Base-by-base conservation (phyloP, 176 grass and related monocot genomes). In the Oryza meridionalis region DNA sequence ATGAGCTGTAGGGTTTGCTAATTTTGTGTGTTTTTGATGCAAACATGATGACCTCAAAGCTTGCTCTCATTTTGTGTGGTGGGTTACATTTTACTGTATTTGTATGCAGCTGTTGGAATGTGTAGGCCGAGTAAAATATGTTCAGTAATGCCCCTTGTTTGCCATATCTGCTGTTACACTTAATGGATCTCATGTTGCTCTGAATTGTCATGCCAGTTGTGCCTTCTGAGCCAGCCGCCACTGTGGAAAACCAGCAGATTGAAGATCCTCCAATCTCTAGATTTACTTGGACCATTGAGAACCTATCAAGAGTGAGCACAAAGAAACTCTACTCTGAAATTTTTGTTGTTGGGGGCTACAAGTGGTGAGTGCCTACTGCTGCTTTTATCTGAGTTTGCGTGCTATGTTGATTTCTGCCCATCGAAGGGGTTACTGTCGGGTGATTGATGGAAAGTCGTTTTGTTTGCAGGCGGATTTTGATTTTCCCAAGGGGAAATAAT, bases 401-500 rank as follows among this genome's bases (percentile, higher is more conserved):
- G 16, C 49, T 13, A 63, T 4, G 4, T 89, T 67, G 63, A 65
- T 19, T 65, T 70, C 13, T 2, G 16, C 4, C 49, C 21, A 55
- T 67, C 44, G 58, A 76, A 67, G 31, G 32, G 42, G 42, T 38
- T 49, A 67, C 65, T 22, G 5, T 25, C 38, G 2, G 16, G 14
- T 84, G 67, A 53, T 80, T 76, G 40, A 72, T 73, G 64, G 7
- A 3, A 72, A 72, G 40, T 33, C 3, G 51, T 63, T 81, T 45
- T 86, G 63, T 78, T 80, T 84, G 76, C 73, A 99, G 97, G 97
- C 83, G 97, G 72, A 90, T 96, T 79, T 82, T 99, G 86, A 92
- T 99, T 87, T 99, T 99, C 79, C 97, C 97, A 19, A 91, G 94
- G 69, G 97, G 97, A 81, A 99, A 99, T 80, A 99, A 99, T 91